These are phyloP conservation scores for Pilaira anomala DNA, from an alignment of 192 early-diverging fungal species.

Conservation along the genomic window DNA sequence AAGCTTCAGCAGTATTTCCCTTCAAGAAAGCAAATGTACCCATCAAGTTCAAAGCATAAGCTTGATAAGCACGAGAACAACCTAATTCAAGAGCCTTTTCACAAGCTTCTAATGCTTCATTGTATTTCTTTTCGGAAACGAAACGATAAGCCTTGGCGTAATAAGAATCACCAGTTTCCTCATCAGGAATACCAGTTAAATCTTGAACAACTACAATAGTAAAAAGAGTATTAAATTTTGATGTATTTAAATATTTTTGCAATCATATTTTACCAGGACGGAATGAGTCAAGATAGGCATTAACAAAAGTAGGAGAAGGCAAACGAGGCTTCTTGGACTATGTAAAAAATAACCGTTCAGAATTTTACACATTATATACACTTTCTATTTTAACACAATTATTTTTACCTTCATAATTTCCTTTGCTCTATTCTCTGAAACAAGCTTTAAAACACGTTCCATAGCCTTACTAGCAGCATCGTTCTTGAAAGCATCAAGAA, in stretches of 20 bases:
- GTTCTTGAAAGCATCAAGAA: constrained; percentile 94
- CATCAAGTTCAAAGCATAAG: constrained; percentile 77
- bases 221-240: neutral
- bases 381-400: neutral
- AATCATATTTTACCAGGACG: constrained; percentile 37
- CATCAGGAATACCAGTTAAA: constrained; percentile 16
- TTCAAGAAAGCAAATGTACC: constrained; percentile 88
- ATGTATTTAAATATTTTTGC: neutral
- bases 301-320: constrained; percentile 91
- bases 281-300: constrained; percentile 94
- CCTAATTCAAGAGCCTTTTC: constrained; percentile 65
- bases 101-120: constrained; percentile 56
- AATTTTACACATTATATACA: neutral
- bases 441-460: constrained; percentile 84
- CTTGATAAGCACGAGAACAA: constrained; percentile 45
- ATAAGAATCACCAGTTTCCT: constrained; percentile 44
- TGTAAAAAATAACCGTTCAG: neutral
- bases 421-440: constrained; percentile 73
- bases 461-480: constrained; percentile 70
- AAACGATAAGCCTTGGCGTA: constrained; percentile 55
- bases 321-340: constrained; percentile 54
- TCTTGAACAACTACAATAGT: constrained; percentile 20
- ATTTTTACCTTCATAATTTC: constrained; percentile 71
- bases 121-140: constrained; percentile 53
- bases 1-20: constrained; percentile 73